Evolutionary conservation across 148 eudicot genomes (phyloP).

Genomic region (Spergularia marina): DNA sequence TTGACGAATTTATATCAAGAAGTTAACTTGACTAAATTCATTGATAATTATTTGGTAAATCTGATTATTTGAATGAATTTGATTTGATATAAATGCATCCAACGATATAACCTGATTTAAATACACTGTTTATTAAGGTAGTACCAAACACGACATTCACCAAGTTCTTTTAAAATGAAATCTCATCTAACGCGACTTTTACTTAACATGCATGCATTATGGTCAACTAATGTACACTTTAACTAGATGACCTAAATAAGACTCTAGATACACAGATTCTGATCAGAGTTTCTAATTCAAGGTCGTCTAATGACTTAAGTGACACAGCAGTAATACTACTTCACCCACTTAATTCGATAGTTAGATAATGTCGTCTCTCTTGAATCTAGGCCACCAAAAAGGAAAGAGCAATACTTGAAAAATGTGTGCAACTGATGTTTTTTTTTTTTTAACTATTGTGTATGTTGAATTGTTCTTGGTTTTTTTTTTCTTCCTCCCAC

Average conservation of each 20-base stretch:
- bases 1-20: too few species aligned
- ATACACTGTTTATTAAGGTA: too few species aligned
- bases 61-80: too few species aligned
- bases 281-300: not conserved
- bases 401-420: not conserved
- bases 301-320: conserved; percentile 21
- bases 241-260: conserved; percentile 20
- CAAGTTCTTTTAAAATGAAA: not conserved
- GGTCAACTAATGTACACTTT: conserved; percentile 13
- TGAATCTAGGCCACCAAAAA: conserved; percentile 23
- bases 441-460: not conserved
- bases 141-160: too few species aligned
- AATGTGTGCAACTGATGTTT: not conserved
- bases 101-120: too few species aligned
- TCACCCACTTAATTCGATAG: conserved; percentile 8
- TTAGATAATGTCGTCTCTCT: conserved; percentile 1
- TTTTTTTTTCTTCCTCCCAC: conserved; percentile 8
- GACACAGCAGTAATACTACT: not conserved
- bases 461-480: too few species aligned
- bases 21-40: too few species aligned
- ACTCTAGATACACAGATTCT: conserved; percentile 3
- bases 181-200: not conserved
- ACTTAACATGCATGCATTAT: not conserved
- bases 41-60: too few species aligned
- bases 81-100: too few species aligned